Percentiles rank a stretch among this genome's conserved stretches.
Evolutionary conservation across 108 stramenopile genomes (phyloP).

Genomic region (Fistulifera solaris): DNA sequence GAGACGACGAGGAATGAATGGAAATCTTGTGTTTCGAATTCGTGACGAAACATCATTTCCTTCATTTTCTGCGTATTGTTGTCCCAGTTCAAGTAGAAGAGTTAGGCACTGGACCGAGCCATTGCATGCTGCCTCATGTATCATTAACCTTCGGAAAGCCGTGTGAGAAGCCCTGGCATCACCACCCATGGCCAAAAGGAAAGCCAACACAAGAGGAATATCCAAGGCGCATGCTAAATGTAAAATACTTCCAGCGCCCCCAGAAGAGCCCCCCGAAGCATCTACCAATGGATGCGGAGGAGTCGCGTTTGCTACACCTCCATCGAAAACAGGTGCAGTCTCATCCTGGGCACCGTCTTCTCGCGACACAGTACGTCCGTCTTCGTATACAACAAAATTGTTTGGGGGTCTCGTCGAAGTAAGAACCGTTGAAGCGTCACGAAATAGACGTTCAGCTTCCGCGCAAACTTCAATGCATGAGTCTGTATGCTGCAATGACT

Average conservation of each 20-base stretch:
- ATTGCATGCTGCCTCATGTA: conserved; percentile 80
- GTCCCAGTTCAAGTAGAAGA: conserved; percentile 55
- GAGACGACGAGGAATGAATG: conserved; percentile 6
- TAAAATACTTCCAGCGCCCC: conserved; percentile 59
- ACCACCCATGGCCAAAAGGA: conserved; percentile 64
- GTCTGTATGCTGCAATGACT: background rate
- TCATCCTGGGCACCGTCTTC: conserved; percentile 7
- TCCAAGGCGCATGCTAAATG: conserved; percentile 81
- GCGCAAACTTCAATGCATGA: background rate
- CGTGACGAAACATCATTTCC: background rate
- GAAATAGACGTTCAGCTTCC: conserved; percentile 33
- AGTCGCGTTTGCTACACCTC: conserved; percentile 64
- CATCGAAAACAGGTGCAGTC: conserved; percentile 61
- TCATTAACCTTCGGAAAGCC: conserved; percentile 68
- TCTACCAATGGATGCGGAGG: conserved; percentile 31
- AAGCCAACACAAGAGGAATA: conserved; percentile 56
- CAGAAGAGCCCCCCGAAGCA: conserved; percentile 29
- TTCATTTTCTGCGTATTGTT: conserved; percentile 15
- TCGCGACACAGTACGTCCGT: conserved; percentile 10
- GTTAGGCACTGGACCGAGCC: conserved; percentile 63
- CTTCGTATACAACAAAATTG: conserved; percentile 43
- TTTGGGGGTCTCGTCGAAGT: conserved; percentile 54
- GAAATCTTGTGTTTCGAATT: background rate
- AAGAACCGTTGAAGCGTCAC: conserved; percentile 48
- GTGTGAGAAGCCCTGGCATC: conserved; percentile 66